These are phyloP conservation scores for Trichoderma arundinaceum DNA, from an alignment of 2,329 filamentous ascomycete species.

Conservation along the genomic window DNA sequence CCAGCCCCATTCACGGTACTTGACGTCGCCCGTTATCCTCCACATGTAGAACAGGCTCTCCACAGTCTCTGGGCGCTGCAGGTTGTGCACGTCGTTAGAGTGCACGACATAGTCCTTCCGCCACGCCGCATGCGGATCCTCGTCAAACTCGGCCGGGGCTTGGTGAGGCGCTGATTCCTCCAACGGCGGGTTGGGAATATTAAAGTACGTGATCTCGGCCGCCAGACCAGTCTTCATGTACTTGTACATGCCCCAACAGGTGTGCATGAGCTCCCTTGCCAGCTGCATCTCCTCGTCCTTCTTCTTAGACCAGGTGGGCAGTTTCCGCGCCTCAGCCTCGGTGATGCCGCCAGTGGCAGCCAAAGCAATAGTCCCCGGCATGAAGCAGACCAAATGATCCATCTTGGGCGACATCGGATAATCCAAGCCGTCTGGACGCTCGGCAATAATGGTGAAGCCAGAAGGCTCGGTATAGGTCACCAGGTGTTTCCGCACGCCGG, in stretches of 20 bases:
- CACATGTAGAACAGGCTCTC: conserved; percentile 98
- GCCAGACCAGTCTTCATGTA: conserved; percentile 89
- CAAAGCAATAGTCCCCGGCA: conserved; percentile 93
- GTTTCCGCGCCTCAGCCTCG: conserved; percentile 75
- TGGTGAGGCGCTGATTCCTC: conserved; percentile 57
- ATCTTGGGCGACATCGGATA: conserved; percentile 80
- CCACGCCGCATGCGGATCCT: conserved; percentile 66
- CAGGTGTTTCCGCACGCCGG: conserved; percentile 87
- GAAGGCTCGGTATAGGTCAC: conserved; percentile 84
- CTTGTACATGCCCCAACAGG: conserved; percentile 98
- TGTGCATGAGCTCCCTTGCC: conserved; percentile 89
- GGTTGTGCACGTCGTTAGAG: conserved; percentile 83
- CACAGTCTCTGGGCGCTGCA: conserved; percentile 95
- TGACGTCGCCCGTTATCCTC: conserved; percentile 88
- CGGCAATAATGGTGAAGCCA: conserved; percentile 86
- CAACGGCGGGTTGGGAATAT: conserved; percentile 71
- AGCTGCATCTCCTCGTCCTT: conserved; percentile 88
- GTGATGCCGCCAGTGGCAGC: conserved; percentile 80
- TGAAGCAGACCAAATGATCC: conserved; percentile 97
- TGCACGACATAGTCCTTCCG: conserved; percentile 81
- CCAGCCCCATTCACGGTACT: conserved; percentile 97
- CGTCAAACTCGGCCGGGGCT: conserved; percentile 57
- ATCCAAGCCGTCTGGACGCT: conserved; percentile 76
- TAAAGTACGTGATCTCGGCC: conserved; percentile 91
- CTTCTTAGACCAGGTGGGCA: conserved; percentile 73